Base-by-base conservation (phyloP, 805 yeast genomes). In the Cyberlindnera euphorbiae region DNA sequence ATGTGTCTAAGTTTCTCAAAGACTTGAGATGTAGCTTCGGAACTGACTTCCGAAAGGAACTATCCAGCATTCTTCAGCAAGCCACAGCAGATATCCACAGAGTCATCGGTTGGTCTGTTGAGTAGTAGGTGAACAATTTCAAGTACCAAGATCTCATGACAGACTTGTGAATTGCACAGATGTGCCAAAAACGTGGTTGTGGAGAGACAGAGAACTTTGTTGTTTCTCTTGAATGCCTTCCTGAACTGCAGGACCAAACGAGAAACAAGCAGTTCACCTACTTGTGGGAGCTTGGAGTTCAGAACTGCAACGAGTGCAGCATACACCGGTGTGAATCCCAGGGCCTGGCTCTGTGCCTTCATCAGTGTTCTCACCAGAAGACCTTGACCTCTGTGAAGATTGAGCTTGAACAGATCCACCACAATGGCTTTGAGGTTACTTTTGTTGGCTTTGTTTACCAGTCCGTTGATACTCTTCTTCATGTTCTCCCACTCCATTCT, bases 211-310 rank as follows among this genome's bases (percentile, higher is more conserved):
- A 55, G 44, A 0, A 50, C 43, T 39, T 67, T 69, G 47, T 77
- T 70, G 39, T 71, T 67, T 16, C 63, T 52, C 46, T 65, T 62
- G 55, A 64, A 79, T 1, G 70, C 69, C 43, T 68, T 66, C 30
- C 79, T 69, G 58, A 85, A 84, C 38, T 69, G 77, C 4, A 77
- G 48, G 1, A 82, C 62, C 18, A 80, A 56, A 41, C 93, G 64
- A 8, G 67, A 51, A 0, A 69, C 54, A 22, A 83, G 44, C 5
- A 80, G 54, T 38, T 71, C 71, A 2, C 95, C 95, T 13, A 85
- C 59, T 24, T 72, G 72, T 0, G 94, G 93, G 4, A 84, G 55
- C 45, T 80, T 75, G 5, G 82, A 70, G 56, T 83, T 82, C 9
- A 87, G 34, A 1, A 80, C 67, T 2, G 80, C 67, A 0, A 73